These are phyloP conservation scores for Cyclotella distinguenda DNA, from an alignment of 108 stramenopile genomes.

Conservation along the genomic window DNA sequence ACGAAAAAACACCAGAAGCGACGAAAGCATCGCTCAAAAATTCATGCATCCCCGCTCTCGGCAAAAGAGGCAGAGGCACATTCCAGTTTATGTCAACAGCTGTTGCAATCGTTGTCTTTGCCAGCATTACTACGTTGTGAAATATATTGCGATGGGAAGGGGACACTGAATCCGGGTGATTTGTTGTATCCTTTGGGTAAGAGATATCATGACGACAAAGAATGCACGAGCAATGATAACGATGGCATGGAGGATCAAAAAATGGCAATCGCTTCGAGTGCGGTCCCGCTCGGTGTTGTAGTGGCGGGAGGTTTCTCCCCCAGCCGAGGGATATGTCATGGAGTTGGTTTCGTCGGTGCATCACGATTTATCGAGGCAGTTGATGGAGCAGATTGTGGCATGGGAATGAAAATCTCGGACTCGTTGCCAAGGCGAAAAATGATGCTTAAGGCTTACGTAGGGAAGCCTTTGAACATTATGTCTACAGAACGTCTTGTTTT, in stretches of 20 bases:
- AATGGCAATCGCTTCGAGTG: background rate
- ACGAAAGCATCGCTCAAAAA: slow-evolving; percentile 32
- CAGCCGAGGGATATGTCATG: slow-evolving; percentile 61
- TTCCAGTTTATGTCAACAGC: slow-evolving; percentile 29
- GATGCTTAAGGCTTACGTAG: slow-evolving; percentile 18
- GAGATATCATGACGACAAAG: background rate
- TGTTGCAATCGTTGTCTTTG: slow-evolving; percentile 61
- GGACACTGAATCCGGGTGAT: slow-evolving; percentile 50
- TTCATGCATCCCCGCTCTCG: slow-evolving; percentile 48
- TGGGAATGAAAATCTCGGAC: slow-evolving; percentile 33
- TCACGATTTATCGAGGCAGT: slow-evolving; percentile 45
- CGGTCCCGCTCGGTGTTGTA: slow-evolving; percentile 48
- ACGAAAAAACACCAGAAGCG: slow-evolving; percentile 14
- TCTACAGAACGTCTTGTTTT: no score
- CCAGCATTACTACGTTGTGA: slow-evolving; percentile 72
- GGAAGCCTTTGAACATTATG: slow-evolving; percentile 3
- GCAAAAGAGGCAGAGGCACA: slow-evolving; percentile 28
- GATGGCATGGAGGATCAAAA: background rate
- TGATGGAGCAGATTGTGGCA: slow-evolving; percentile 32
- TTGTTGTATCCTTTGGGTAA: slow-evolving; percentile 17
- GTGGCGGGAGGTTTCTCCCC: slow-evolving; percentile 64
- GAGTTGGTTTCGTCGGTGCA: slow-evolving; percentile 70
- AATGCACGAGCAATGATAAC: background rate
- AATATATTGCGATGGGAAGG: slow-evolving; percentile 55
- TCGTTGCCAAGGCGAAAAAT: slow-evolving; percentile 13